Evolutionary conservation across 2,329 filamentous ascomycete species (phyloP), one percentile per base, ranked within the genome.

Genomic region (Hyphodiscus sp.): DNA sequence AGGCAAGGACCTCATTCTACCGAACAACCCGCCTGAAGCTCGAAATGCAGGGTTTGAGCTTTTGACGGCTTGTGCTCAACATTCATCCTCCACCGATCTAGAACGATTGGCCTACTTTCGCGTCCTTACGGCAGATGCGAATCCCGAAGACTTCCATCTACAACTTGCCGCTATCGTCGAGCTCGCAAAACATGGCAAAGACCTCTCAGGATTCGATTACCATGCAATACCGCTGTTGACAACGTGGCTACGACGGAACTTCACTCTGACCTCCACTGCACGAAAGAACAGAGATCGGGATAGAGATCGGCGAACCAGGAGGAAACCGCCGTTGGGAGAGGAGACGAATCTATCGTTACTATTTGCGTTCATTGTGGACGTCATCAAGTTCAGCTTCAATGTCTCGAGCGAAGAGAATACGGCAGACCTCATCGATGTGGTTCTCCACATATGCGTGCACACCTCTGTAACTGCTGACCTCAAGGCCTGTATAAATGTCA

Each of bases 381-480:
- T 89, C 51, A 82, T 88, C 71, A 89, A 88, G 65, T 91, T 88
- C 73, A 89, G 85, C 66, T 86, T 83, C 67, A 86, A 84, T 60
- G 77, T 82, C 30, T 82, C 86, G 20, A 78, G 79, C 58, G 83
- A 87, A 58, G 70, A 76, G 30, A 80, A 85, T 45, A 75, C 87
- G 19, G 76, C 76, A 49, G 73, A 74, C 2, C 70, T 91, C 50
- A 79, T 91, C 53, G 76, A 81, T 53, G 76, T 76, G 13, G 71
- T 88, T 9, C 74, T 89, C 45, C 70, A 74, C 50, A 87, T 91
- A 45, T 89, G 86, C 69, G 78, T 82, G 67, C 81, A 78, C 60
- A 90, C 87, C 1, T 83, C 77, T 48, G 74, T 78, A 29, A 74
- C 82, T 47, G 76, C 79, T 26, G 87, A 91, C 63, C 74, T 91